Evolutionary conservation across 768 basidiomycete species (phyloP).

Genomic region (Tulasnella sp.): DNA sequence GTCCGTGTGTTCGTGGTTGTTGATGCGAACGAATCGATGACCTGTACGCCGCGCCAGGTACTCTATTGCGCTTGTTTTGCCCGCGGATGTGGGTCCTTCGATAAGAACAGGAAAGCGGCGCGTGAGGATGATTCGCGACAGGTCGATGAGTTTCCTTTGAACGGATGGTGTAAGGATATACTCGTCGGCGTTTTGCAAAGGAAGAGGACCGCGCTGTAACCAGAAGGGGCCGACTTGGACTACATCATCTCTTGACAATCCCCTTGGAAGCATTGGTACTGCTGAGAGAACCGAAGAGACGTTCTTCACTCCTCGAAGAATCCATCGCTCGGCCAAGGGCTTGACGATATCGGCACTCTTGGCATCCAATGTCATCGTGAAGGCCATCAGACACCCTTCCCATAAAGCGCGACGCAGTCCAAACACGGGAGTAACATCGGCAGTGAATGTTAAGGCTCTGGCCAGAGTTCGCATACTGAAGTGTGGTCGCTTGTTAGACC

Average conservation of each 20-base stretch:
- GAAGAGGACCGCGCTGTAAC: slow-evolving; percentile 66
- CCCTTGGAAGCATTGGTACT: slow-evolving; percentile 49
- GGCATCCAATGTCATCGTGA: slow-evolving; percentile 86
- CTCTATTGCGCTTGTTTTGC: slow-evolving; percentile 95
- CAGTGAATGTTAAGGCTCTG: slow-evolving; percentile 82
- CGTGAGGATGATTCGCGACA: slow-evolving; percentile 85
- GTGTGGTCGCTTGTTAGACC: slow-evolving; percentile 85
- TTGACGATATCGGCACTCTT: slow-evolving; percentile 60
- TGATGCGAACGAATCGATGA: slow-evolving; percentile 94
- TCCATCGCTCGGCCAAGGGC: slow-evolving; percentile 61
- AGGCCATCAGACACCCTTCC: slow-evolving; percentile 97
- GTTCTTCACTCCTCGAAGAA: slow-evolving; percentile 75
- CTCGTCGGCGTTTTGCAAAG: slow-evolving; percentile 57
- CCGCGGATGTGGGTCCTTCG: slow-evolving; percentile 95
- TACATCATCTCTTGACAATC: slow-evolving; percentile 44
- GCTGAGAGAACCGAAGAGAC: slow-evolving; percentile 63
- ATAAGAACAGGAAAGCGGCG: slow-evolving; percentile 90
- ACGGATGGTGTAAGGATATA: slow-evolving; percentile 97
- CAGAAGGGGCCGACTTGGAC: slow-evolving; percentile 89
- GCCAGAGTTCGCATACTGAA: slow-evolving; percentile 95
- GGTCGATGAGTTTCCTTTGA: slow-evolving; percentile 83
- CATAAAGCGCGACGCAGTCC: slow-evolving; percentile 80
- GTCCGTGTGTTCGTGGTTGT: slow-evolving; percentile 99
- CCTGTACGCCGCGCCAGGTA: slow-evolving; percentile 90
- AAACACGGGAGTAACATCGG: slow-evolving; percentile 67